phyloP scores from a whole-genome alignment of 2,329 filamentous ascomycete genomes.

The Microcyclospora tardicrescens region DNA sequence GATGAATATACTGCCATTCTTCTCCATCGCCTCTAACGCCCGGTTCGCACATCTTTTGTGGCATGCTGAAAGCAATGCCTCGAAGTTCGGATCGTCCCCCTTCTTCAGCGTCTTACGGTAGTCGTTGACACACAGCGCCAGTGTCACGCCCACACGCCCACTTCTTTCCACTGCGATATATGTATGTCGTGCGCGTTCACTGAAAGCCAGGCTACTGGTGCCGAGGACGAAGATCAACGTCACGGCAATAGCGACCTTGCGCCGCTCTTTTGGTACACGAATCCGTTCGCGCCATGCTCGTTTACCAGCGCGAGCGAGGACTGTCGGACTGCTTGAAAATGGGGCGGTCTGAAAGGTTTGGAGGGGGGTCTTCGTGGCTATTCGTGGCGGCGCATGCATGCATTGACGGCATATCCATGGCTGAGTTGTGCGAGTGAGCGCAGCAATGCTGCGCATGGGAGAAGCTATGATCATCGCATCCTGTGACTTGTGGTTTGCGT shows the following conservation, averaged over 20 bases:
- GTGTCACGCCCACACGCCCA: constrained; percentile 59
- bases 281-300: constrained; percentile 18
- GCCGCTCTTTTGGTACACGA: constrained; percentile 9
- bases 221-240: constrained; percentile 19
- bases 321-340: constrained; percentile 8
- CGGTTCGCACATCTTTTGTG: constrained; percentile 86
- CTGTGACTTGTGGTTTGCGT: too few species aligned
- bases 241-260: constrained; percentile 19
- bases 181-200: constrained; percentile 58
- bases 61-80: constrained; percentile 62
- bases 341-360: constrained; percentile 1
- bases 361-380: background rate
- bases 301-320: constrained; percentile 13
- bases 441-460: constrained; percentile 4
- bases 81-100: constrained; percentile 50
- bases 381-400: background rate
- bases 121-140: constrained; percentile 68
- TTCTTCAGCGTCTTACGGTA: constrained; percentile 77
- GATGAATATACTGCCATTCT: constrained; percentile 96
- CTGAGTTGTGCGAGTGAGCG: constrained; percentile 1
- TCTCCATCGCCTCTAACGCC: constrained; percentile 76
- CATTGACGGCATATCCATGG: constrained; percentile 10
- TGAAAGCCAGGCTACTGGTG: constrained; percentile 36
- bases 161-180: constrained; percentile 66
- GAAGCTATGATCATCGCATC: constrained; percentile 5